Conservation (phyloP, 2,329 filamentous ascomycete species). For the Botrytis aclada region DNA sequence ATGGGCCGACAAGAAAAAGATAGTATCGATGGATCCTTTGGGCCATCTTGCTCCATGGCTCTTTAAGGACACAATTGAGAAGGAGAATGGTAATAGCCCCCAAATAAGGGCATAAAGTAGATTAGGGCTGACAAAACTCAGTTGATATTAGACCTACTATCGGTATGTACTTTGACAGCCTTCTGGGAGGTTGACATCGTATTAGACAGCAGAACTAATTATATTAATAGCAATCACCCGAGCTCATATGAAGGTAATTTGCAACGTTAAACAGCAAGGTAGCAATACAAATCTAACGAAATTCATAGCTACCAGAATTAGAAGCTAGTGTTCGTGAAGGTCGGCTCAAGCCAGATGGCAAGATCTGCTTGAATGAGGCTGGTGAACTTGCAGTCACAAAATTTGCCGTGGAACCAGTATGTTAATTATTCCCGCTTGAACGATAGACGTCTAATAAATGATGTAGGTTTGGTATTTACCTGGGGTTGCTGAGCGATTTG, state of each 20-base stretch:
- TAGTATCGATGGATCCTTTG: conserved; percentile 95
- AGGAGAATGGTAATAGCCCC: conserved; percentile 57
- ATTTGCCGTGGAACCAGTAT: conserved; percentile 91
- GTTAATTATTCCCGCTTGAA: conserved; percentile 64
- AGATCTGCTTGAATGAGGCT: conserved; percentile 77
- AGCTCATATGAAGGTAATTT: conserved; percentile 39
- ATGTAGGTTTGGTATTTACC: conserved; percentile 73
- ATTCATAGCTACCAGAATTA: conserved; percentile 73
- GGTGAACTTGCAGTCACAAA: conserved; percentile 95
- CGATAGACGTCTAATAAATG: conserved; percentile 35
- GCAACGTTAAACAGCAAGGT: neutral
- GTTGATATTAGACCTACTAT: conserved; percentile 40
- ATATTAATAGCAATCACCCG: conserved; percentile 36
- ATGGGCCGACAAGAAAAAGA: conserved; percentile 89
- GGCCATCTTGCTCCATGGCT: conserved; percentile 84
- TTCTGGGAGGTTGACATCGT: neutral
- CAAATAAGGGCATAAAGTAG: neutral
- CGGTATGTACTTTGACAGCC: conserved; percentile 26
- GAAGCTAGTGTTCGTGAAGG: conserved; percentile 82
- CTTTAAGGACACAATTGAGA: conserved; percentile 73
- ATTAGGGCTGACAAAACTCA: conserved; percentile 28
- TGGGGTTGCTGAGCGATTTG: conserved; percentile 87
- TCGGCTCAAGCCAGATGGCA: conserved; percentile 73
- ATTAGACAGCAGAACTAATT: conserved; percentile 22
- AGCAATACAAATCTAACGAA: conserved; percentile 18